phyloP scores from a whole-genome alignment of 2,329 filamentous ascomycete species.

The Mycosphaerella sp. region DNA sequence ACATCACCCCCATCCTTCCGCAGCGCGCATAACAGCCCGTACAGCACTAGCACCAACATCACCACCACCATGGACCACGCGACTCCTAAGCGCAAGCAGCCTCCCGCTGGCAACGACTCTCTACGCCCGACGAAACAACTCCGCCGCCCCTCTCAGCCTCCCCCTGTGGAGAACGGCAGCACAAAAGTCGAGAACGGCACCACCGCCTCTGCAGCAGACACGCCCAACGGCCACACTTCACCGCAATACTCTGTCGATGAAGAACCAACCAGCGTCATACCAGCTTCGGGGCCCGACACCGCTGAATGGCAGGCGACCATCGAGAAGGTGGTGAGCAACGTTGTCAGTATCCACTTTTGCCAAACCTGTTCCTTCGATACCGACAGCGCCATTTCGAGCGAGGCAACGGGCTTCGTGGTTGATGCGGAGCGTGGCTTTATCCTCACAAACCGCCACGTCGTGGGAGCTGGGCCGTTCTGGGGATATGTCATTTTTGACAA shows the following conservation, averaged over 20 bases:
- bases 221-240: constrained; percentile 33
- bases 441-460: constrained; percentile 65
- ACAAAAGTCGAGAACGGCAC: constrained; percentile 28
- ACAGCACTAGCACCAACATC: background rate
- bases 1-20: background rate
- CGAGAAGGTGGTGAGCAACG: constrained; percentile 86
- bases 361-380: constrained; percentile 98
- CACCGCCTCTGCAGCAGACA: constrained; percentile 28
- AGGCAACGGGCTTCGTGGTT: constrained; percentile 96
- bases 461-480: constrained; percentile 93
- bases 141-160: constrained; percentile 25
- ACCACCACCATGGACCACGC: constrained; percentile 23
- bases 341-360: constrained; percentile 98
- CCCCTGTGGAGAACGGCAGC: constrained; percentile 21
- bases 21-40: background rate
- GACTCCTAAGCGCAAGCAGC: constrained; percentile 36
- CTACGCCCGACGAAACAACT: constrained; percentile 35
- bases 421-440: constrained; percentile 80
- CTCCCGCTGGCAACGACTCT: constrained; percentile 27
- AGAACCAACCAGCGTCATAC: constrained; percentile 38
- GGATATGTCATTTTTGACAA: constrained; percentile 99
- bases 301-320: constrained; percentile 95
- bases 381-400: constrained; percentile 86
- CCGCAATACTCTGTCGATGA: constrained; percentile 44
- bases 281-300: constrained; percentile 53